A percentile compares a stretch with the other conserved stretches of the same genome.
Conservation (phyloP, 139 green algal genomes). For the Chlorella sp. region DNA sequence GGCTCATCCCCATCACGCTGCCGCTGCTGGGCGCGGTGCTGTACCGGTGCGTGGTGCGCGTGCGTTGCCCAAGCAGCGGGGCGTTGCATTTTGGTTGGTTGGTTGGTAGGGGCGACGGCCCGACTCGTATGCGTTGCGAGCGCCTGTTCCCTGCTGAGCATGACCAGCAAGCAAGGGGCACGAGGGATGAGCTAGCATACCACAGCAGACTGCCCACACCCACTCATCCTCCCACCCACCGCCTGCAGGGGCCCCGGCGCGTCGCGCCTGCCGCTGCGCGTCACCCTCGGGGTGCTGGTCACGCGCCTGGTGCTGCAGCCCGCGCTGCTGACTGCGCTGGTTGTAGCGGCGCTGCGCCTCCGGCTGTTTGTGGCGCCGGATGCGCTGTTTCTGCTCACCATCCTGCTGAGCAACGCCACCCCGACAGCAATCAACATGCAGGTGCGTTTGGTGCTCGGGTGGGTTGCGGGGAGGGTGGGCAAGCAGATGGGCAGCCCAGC, state of each 20-base stretch:
- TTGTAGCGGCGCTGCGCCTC: slow-evolving; percentile 41
- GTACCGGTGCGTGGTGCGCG: slow-evolving; percentile 36
- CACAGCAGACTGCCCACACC: background rate
- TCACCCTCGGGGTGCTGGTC: slow-evolving; percentile 44
- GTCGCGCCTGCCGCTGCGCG: slow-evolving; percentile 39
- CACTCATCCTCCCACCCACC: background rate
- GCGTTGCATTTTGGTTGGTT: too few species aligned
- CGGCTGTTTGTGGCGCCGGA: slow-evolving; percentile 54
- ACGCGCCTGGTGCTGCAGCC: slow-evolving; percentile 58
- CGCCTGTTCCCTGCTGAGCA: too few species aligned
- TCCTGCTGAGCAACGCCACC: slow-evolving; percentile 65
- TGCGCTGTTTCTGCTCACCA: slow-evolving; percentile 63
- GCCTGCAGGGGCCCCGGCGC: slow-evolving; percentile 31
- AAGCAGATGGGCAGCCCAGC: too few species aligned
- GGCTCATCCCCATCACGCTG: slow-evolving; percentile 65
- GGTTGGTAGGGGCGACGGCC: too few species aligned
- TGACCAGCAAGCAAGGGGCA: too few species aligned
- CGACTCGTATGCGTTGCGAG: too few species aligned
- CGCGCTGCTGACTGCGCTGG: slow-evolving; percentile 41
- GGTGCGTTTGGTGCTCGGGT: slow-evolving; percentile 3
- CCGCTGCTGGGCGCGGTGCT: slow-evolving; percentile 70
- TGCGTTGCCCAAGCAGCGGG: too few species aligned
- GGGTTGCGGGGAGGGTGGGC: too few species aligned
- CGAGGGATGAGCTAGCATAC: too few species aligned
- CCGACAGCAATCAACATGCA: slow-evolving; percentile 74